Evolutionary conservation across 1,284 basidiomycete genomes (phyloP), one percentile per base, ranked within the genome.

Genomic region (Athelia sp.): DNA sequence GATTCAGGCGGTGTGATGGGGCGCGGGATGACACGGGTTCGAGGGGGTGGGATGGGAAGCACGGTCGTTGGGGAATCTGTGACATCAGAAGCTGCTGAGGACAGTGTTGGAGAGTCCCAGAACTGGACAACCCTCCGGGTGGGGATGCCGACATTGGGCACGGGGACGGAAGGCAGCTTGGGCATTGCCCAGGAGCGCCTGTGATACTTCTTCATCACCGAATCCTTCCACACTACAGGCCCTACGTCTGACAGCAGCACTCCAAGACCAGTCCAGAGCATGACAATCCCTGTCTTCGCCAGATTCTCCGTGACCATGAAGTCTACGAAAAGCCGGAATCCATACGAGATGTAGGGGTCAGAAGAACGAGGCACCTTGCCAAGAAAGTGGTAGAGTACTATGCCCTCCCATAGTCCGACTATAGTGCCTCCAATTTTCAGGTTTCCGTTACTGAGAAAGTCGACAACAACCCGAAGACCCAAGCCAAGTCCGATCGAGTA

Each of bases 371-470:
- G 82, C 59, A 73, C 74, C 61, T 84, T 84, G 53, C 75, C 74
- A 53, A 84, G 62, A 62, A 87, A 87, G 58, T 87, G 85, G 45
- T 80, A 78, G 48, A 86, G 72, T 38, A 87, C 78, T 19, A 85
- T 74, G 42, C 85, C 85, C 64, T 88, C 86, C 84, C 85, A 88
- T 19, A 88, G 65, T 14, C 85, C 85, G 47, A 88, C 70, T 52
- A 88, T 73, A 11, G 79, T 78, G 14, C 79, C 79, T 52, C 66
- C 68, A 34, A 70, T 56, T 48, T 66, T 71, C 52, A 70, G 57
- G 58, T 80, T 76, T 53, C 79, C 68, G 53, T 75, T 67, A 35
- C 74, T 75, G 48, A 77, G 72, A 26, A 66, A 43, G 59, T 73
- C 72, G 50, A 82, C 61, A 49, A 79, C 64, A 51, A 76, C 59